Evolutionary conservation across 225 moss, liverwort and hornwort genomes (phyloP), one percentile per base, ranked within the genome.

Genomic region (Antitrichia curtipendula): DNA sequence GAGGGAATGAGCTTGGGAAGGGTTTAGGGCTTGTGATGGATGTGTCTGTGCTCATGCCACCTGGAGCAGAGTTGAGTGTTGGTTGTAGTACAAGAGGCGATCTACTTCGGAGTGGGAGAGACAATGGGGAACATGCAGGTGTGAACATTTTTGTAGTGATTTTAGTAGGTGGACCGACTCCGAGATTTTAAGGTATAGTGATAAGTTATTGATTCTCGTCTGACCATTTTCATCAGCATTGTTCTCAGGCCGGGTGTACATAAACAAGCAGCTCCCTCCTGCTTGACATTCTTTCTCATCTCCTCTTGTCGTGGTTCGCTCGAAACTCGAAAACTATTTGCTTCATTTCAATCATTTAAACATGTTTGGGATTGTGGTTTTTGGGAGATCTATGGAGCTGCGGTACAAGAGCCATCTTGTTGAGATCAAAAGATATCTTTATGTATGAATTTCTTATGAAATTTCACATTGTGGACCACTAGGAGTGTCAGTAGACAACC

Each of bases 91-190:
- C 76, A 66, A 58, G 87, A 72, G 78, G 85, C 27, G 69, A n/a
- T 61, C 36, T 60, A 74, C 24, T 13, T 60, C 49, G 45, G 47
- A 59, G 56, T 70, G 59, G 59, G 27, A 23, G 49, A 59, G 60
- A 60, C 34, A 27, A 18, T 60, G 36, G 56, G 70, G 52, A 15
- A 59, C 58, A 71, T 74, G 53, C 87, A 61, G 80, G 86, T 83
- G 86, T 83, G 83, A 70, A 71, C 86, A 81, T 63, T 92, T 92
- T 90, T 92, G 90, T 86, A 90, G 88, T 62, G 86, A 74, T 83
- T 70, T 86, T 73, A 69, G 83, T 69, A 80, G 86, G 86, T 80
- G 52, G 85, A 87, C 82, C 9, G 82, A n/a, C 89, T 91, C 82
- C 78, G 49, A 68, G 31, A 24, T 70, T 76, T 61, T 49, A 78